Conservation (phyloP, 2,329 filamentous ascomycete genomes). For the Aspergillus sp. region DNA sequence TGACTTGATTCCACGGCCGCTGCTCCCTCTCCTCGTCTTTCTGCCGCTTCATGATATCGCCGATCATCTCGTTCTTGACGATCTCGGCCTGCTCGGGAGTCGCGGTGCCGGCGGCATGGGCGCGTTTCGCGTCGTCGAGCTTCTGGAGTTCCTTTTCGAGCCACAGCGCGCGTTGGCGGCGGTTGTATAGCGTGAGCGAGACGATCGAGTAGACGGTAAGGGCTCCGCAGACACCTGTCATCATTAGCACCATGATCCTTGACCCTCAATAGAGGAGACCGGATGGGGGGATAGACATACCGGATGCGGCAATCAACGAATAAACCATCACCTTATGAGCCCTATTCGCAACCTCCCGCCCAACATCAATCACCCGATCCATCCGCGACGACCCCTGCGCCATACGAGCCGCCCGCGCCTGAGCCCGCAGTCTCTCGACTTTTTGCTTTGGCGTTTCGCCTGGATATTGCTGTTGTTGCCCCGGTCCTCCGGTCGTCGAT, state of each 20-base stretch:
- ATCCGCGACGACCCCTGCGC: conserved; percentile 50
- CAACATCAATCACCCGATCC: conserved; percentile 47
- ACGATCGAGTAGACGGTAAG: conserved; percentile 57
- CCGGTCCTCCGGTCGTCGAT: no score
- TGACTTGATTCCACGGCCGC: conserved; percentile 30
- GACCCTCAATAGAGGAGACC: background rate
- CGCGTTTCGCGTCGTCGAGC: conserved; percentile 36
- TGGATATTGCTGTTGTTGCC: conserved; percentile 10
- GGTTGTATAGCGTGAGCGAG: conserved; percentile 61
- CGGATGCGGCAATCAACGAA: conserved; percentile 53
- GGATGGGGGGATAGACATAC: conserved; percentile 31
- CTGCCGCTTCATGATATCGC: conserved; percentile 33
- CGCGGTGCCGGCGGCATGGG: conserved; percentile 33
- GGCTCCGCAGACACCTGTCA: conserved; percentile 49
- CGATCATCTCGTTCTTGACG: conserved; percentile 38
- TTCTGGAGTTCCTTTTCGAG: conserved; percentile 42
- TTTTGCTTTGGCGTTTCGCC: conserved; percentile 61
- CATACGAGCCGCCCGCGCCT: conserved; percentile 58
- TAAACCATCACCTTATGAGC: conserved; percentile 54
- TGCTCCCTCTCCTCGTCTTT: conserved; percentile 33
- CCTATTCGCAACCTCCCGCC: conserved; percentile 51
- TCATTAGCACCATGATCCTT: background rate
- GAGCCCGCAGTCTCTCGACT: conserved; percentile 59
- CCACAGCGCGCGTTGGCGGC: conserved; percentile 55
- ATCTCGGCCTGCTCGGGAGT: conserved; percentile 37